Conservation (phyloP, 441 rosid species). For the Sinapis alba region DNA sequence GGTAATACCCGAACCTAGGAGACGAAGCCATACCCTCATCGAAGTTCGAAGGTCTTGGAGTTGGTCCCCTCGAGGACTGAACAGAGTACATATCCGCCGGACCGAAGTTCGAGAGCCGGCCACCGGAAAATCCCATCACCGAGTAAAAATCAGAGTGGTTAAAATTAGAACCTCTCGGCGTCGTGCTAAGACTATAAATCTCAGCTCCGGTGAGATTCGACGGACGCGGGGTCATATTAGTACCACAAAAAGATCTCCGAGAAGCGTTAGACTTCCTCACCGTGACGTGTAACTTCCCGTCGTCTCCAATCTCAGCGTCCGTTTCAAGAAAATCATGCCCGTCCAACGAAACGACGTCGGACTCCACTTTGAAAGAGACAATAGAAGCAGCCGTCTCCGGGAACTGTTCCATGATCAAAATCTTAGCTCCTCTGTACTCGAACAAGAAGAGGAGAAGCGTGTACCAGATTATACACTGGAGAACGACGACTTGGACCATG, state of each 20-base stretch:
- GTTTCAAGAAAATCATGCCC: background rate
- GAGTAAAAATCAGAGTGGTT: slow-evolving; percentile 55
- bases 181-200: slow-evolving; percentile 2
- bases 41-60: slow-evolving; percentile 68
- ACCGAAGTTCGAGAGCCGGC: slow-evolving; percentile 65
- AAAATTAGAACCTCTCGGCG: slow-evolving; percentile 42
- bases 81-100: slow-evolving; percentile 67
- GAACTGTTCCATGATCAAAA: slow-evolving; percentile 1
- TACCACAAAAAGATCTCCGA: background rate
- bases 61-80: slow-evolving; percentile 74
- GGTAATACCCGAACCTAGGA: slow-evolving; percentile 84
- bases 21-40: slow-evolving; percentile 58
- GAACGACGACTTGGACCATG: background rate
- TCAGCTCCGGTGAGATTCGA: slow-evolving; percentile 4
- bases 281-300: slow-evolving; percentile 2
- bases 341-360: slow-evolving; percentile 1
- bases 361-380: background rate
- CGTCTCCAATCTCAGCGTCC: background rate
- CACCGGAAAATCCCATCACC: slow-evolving; percentile 77
- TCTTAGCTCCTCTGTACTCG: slow-evolving; percentile 1
- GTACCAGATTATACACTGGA: background rate
- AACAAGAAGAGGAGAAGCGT: slow-evolving; percentile 4
- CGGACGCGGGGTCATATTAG: background rate
- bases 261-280: background rate
- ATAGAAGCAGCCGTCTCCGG: background rate